Percentiles rank a stretch among this genome's conserved stretches.
These are phyloP conservation scores for Microcos paniculata DNA, from an alignment of 345 rosid species.

Conservation along the genomic window DNA sequence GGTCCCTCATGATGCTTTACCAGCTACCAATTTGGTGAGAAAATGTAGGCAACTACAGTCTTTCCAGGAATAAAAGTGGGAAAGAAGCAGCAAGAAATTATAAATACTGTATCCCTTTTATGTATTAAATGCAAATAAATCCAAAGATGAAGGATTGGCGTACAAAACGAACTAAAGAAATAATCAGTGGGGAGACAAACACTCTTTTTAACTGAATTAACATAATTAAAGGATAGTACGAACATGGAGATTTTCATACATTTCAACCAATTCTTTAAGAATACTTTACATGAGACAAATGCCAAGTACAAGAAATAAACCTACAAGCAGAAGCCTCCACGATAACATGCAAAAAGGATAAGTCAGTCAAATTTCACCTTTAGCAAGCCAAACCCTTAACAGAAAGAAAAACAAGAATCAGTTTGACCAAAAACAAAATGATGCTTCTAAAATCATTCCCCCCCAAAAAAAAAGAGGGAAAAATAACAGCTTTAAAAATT, in stretches of 20 bases:
- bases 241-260: not conserved
- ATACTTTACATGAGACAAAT: not conserved
- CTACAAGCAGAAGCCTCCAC: not conserved
- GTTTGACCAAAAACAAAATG: not conserved
- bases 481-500: too few relatives aligned
- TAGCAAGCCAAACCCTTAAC: not conserved
- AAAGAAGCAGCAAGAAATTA: not conserved
- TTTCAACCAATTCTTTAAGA: not conserved
- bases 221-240: not conserved
- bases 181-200: not conserved
- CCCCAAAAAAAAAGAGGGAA: too few relatives aligned
- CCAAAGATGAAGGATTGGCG: not conserved
- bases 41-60: not conserved
- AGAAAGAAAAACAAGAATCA: not conserved
- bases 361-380: not conserved
- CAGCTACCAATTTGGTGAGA: not conserved
- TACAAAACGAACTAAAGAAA: not conserved
- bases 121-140: not conserved
- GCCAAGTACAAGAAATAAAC: conserved; percentile 6
- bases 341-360: not conserved
- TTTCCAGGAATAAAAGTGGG: not conserved
- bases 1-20: conserved; percentile 46
- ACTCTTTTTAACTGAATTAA: not conserved
- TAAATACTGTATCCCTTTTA: not conserved
- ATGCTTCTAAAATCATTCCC: not conserved